Evolutionary conservation across 2,329 filamentous ascomycete genomes (phyloP), one percentile per base, ranked within the genome.

Genomic region (Colletotrichum sublineola): DNA sequence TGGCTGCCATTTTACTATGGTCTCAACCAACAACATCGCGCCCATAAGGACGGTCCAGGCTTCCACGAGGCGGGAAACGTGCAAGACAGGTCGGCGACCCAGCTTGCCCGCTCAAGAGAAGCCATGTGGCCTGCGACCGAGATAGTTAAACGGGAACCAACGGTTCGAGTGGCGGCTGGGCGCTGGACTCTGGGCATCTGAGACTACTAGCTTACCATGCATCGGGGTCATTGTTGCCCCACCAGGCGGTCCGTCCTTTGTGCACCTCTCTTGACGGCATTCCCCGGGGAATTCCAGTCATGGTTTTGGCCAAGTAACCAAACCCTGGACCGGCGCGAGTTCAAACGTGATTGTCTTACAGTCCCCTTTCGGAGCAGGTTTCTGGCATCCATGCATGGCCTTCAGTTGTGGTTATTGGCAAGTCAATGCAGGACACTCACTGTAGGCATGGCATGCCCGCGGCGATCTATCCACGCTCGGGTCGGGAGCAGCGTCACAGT

Each of bases 381-480:
- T 33, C 31, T 15, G 24, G 33, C 48, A 63, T 14, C 11, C 11
- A n/a, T 42, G 55, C 11, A n/a, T 42, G 55, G 1, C 38, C 36
- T 8, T 44, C 14, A n/a, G 38, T 36, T 38, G 42, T 33, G 46
- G 8, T 11, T 20, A 53, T 38, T 46, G n/a, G 64, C 57, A 44
- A 62, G 52, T 31, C 65, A 68, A 63, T 71, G 40, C 52, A 24
- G 50, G n/a, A 29, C 14, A 50, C 50, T n/a, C 14, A 50, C 50
- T n/a, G 50, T 42, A 38, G 44, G 31, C 52, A 53, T n/a, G 31
- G 6, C n/a, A 56, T 38, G 18, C 33, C n/a, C n/a, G 31, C 18
- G 53, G 33, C 48, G 38, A 64, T 72, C 55, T 50, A 14, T 18
- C 12, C 20, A 7, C 31, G 38, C n/a, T 50, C 44, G 33, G 33